Percentiles rank a stretch among this genome's conserved stretches.
Evolutionary conservation across 768 basidiomycete genomes (phyloP).

Genomic region (Coprinopsis marcescibilis): DNA sequence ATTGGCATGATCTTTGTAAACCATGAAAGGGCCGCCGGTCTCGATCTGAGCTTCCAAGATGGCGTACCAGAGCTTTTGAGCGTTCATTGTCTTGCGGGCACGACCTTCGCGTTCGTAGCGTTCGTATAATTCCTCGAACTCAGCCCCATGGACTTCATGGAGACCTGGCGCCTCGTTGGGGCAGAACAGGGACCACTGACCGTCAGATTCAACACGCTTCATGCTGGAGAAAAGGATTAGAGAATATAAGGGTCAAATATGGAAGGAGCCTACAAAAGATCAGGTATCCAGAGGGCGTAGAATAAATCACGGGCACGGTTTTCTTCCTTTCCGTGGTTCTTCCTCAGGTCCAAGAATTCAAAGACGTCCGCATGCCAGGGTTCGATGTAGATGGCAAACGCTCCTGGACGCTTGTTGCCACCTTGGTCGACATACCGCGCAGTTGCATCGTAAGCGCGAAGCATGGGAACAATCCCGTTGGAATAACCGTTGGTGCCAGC

Average conservation of each 20-base stretch:
- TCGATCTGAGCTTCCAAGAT: conserved; percentile 96
- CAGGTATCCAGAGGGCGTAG: conserved; percentile 97
- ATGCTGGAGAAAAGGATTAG: conserved; percentile 48
- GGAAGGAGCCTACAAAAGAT: conserved; percentile 73
- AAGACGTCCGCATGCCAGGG: conserved; percentile 99
- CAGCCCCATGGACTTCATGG: conserved; percentile 81
- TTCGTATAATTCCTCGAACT: conserved; percentile 83
- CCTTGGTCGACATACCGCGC: conserved; percentile 99
- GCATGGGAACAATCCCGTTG: conserved; percentile 99
- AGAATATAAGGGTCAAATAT: neutral
- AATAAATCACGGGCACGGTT: conserved; percentile 94
- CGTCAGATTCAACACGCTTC: conserved; percentile 90
- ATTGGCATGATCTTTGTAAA: conserved; percentile 96
- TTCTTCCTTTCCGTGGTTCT: conserved; percentile 99
- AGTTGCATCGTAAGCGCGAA: conserved; percentile 95
- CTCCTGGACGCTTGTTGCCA: conserved; percentile 98
- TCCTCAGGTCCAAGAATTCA: conserved; percentile 94
- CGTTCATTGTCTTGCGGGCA: conserved; percentile 76
- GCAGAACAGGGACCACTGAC: conserved; percentile 95
- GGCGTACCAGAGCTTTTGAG: conserved; percentile 98
- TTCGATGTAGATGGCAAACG: conserved; percentile 97
- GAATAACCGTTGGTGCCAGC: conserved; percentile 99
- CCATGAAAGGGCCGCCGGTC: conserved; percentile 98
- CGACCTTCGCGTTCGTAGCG: conserved; percentile 89
- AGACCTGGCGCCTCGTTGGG: conserved; percentile 93